Evolutionary conservation across 176 grass and related monocot species (phyloP).

Genomic region (Dendrocalamus sinicus): DNA sequence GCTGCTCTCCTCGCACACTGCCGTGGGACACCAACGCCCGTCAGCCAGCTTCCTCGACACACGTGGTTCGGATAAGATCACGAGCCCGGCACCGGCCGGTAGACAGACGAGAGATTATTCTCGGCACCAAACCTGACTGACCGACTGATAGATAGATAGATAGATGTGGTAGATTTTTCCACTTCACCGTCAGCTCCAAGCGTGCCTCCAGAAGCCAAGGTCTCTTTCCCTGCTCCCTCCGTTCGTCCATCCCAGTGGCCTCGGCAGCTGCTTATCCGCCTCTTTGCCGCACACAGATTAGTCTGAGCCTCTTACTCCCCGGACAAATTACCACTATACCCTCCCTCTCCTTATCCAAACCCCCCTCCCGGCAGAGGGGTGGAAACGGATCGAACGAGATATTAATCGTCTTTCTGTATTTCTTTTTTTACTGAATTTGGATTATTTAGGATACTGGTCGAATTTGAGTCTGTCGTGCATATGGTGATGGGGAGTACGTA

Average conservation of each 20-base stretch:
- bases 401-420: accelerated
- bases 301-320: no score
- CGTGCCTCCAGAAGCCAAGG: not conserved
- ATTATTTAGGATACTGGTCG: no score
- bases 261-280: no score
- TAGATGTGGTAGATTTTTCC: not conserved
- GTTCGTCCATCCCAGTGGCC: not conserved
- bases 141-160: not conserved
- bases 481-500: no score
- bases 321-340: no score
- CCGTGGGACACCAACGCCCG: not conserved
- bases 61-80: not conserved
- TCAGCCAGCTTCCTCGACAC: not conserved
- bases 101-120: not conserved
- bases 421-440: no score
- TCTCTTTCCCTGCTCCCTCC: not conserved
- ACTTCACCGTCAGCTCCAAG: not conserved
- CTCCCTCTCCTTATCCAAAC: no score
- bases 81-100: not conserved
- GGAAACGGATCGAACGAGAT: no score
- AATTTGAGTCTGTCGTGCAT: no score
- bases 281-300: no score
- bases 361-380: no score
- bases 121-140: not conserved
- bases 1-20: not conserved